Evolutionary conservation across 805 yeast species (phyloP).

Genomic region (Ogataea trehalophila): DNA sequence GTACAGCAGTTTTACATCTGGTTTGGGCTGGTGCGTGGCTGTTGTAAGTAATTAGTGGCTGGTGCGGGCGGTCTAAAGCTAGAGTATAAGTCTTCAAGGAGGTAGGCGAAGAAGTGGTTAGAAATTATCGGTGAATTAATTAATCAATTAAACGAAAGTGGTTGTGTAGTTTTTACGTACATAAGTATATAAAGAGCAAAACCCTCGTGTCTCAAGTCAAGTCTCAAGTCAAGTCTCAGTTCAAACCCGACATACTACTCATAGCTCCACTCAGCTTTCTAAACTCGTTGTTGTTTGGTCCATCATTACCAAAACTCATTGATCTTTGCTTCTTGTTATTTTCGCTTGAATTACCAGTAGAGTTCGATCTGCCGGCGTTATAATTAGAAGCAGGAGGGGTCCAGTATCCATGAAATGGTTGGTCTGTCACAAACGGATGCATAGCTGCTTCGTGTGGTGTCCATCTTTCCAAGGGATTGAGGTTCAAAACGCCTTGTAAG

Average conservation of each 20-base stretch:
- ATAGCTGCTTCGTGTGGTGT: slow-evolving; percentile 92
- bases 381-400: slow-evolving; percentile 36
- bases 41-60: too few relatives aligned
- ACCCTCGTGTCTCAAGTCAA: too few relatives aligned
- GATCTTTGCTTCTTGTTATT: slow-evolving; percentile 16
- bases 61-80: too few relatives aligned
- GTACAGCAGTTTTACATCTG: too few relatives aligned
- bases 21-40: too few relatives aligned
- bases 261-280: not conserved
- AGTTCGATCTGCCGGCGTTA: slow-evolving; percentile 2
- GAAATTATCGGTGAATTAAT: too few relatives aligned
- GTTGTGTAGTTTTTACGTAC: too few relatives aligned
- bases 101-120: too few relatives aligned
- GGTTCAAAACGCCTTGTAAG: slow-evolving; percentile 66
- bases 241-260: slow-evolving; percentile 1
- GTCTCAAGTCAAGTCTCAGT: too few relatives aligned
- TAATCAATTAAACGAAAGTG: too few relatives aligned
- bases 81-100: too few relatives aligned
- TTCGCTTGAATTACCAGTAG: slow-evolving; percentile 5
- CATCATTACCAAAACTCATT: slow-evolving; percentile 17
- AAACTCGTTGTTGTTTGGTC: not conserved
- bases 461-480: slow-evolving; percentile 93
- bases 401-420: slow-evolving; percentile 50
- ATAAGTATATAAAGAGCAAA: too few relatives aligned
- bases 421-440: slow-evolving; percentile 83